These are phyloP conservation scores for Monosiga brevicollis DNA, from an alignment of 78 protist genomes.

Conservation along the genomic window DNA sequence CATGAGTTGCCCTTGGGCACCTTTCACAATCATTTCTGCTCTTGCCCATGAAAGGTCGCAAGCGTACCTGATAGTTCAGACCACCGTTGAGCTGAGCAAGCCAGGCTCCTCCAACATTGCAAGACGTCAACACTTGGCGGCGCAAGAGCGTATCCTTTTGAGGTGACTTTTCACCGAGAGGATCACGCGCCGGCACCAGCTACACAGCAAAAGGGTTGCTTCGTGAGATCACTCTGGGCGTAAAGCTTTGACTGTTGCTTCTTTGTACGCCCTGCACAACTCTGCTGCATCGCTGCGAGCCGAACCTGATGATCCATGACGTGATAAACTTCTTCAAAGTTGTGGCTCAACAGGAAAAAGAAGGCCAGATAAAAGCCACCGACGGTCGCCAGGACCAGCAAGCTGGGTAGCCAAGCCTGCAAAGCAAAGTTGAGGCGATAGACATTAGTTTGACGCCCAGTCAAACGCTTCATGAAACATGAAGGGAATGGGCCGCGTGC, in stretches of 20 bases:
- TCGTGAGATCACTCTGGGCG: too few species aligned
- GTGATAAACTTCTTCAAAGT: constrained; percentile 20
- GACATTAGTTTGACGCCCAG: too few species aligned
- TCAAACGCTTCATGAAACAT: too few species aligned
- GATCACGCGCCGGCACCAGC: neutral
- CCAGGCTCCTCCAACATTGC: constrained; percentile 16
- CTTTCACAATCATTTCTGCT: too few species aligned
- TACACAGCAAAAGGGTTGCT: too few species aligned
- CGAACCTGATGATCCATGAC: neutral
- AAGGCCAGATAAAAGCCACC: constrained; percentile 28
- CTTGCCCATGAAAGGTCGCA: too few species aligned
- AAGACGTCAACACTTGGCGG: constrained; percentile 2
- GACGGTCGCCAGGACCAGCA: neutral
- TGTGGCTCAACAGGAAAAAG: constrained; percentile 41
- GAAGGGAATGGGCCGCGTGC: too few species aligned
- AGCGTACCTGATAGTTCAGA: constrained; percentile 22
- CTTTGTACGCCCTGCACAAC: too few species aligned
- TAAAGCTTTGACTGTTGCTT: too few species aligned
- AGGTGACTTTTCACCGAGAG: neutral
- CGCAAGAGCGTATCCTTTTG: neutral
- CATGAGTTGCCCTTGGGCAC: too few species aligned
- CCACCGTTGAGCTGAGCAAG: constrained; percentile 34
- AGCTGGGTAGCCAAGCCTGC: neutral
- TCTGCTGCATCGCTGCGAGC: too few species aligned
- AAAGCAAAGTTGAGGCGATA: neutral